Evolutionary conservation across 1,139 yeast species (phyloP).

Genomic region (Yamadazyma membranifaciens): DNA sequence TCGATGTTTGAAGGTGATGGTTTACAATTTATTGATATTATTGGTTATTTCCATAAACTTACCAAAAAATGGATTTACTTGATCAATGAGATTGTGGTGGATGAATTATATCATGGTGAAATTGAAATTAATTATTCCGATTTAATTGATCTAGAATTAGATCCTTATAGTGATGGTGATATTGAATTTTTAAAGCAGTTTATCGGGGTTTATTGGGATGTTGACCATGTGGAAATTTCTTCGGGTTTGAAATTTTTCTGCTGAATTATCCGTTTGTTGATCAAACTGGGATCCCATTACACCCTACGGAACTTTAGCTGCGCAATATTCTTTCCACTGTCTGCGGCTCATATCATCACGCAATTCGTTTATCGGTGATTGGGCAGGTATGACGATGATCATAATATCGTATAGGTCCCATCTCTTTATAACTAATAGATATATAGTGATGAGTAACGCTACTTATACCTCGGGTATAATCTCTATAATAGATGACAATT

Average conservation of each 20-base stretch:
- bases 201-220: slow-evolving; percentile 34
- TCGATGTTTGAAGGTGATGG: slow-evolving; percentile 2
- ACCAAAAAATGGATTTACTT: slow-evolving; percentile 45
- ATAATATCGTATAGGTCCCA: too few relatives aligned
- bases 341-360: too few relatives aligned
- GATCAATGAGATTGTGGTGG: slow-evolving; percentile 36
- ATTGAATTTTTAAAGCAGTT: slow-evolving; percentile 54
- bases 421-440: too few relatives aligned
- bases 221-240: slow-evolving; percentile 19
- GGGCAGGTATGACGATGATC: too few relatives aligned
- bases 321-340: not conserved
- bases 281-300: too few relatives aligned
- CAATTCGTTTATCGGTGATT: too few relatives aligned
- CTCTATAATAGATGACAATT: too few relatives aligned
- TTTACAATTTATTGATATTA: slow-evolving; percentile 28
- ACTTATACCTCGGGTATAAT: too few relatives aligned
- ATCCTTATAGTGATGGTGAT: slow-evolving; percentile 64
- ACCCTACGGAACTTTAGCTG: too few relatives aligned
- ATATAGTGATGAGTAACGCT: too few relatives aligned
- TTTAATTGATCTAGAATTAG: slow-evolving; percentile 69
- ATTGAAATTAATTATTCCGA: slow-evolving; percentile 52
- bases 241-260: slow-evolving; percentile 16
- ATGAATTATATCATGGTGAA: slow-evolving; percentile 21
- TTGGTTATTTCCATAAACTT: slow-evolving; percentile 56
- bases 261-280: slow-evolving; percentile 2